A percentile compares a stretch with the other conserved stretches of the same genome.
These are phyloP conservation scores for Starmerella powellii DNA, from an alignment of 805 yeast genomes.

Conservation along the genomic window DNA sequence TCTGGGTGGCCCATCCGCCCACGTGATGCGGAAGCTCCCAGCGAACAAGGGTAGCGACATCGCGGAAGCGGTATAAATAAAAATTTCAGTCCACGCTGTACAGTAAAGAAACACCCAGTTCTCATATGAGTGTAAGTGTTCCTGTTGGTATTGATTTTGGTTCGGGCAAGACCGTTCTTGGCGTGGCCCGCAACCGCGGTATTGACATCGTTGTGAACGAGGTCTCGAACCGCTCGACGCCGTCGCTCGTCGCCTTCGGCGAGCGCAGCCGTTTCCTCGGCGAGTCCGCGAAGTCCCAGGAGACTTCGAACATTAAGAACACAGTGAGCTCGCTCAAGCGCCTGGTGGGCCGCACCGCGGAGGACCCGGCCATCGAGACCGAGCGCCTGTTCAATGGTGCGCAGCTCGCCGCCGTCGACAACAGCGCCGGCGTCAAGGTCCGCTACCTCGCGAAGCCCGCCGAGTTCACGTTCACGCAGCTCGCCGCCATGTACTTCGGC, in stretches of 20 bases:
- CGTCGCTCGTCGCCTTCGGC: conserved; percentile 85
- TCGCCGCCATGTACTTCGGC: conserved; percentile 88
- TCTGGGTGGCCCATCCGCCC: not conserved
- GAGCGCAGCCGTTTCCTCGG: conserved; percentile 81
- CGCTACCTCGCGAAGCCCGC: conserved; percentile 67
- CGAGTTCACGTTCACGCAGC: conserved; percentile 76
- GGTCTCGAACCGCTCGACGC: conserved; percentile 95
- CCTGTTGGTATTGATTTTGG: conserved; percentile 94
- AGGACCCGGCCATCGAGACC: conserved; percentile 61
- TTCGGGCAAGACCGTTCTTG: conserved; percentile 84
- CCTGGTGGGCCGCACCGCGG: conserved; percentile 63
- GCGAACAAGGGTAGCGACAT: not conserved
- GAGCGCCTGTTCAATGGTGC: conserved; percentile 69
- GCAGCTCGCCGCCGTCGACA: conserved; percentile 56
- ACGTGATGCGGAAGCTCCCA: not conserved
- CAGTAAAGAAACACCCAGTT: not conserved
- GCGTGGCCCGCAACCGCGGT: conserved; percentile 92
- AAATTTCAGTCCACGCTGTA: not conserved
- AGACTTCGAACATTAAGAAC: conserved; percentile 90
- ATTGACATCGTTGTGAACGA: conserved; percentile 97
- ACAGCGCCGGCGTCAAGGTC: conserved; percentile 74
- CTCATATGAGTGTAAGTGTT: conserved; percentile 23
- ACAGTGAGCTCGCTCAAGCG: conserved; percentile 93
- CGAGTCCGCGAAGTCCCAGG: conserved; percentile 92
- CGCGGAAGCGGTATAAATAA: not conserved